Evolutionary conservation across 441 rosid species (phyloP).

Genomic region (Populus trichocarpa): DNA sequence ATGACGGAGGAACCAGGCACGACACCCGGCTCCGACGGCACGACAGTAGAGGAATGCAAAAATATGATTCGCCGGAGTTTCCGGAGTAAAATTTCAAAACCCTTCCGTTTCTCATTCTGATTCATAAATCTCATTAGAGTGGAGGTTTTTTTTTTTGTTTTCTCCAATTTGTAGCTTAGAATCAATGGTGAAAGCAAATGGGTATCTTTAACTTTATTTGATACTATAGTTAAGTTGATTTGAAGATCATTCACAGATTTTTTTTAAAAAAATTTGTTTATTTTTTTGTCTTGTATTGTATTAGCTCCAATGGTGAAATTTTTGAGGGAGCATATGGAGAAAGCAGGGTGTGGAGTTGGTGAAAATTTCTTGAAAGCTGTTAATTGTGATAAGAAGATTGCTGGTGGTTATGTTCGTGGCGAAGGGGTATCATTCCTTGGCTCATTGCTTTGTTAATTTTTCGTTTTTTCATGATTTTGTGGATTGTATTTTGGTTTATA

Average conservation of each 20-base stretch:
- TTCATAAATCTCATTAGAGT: slow-evolving; percentile 9
- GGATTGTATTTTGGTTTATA: neutral
- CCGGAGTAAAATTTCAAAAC: slow-evolving; percentile 32
- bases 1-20: slow-evolving; percentile 33
- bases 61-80: slow-evolving; percentile 51
- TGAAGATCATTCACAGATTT: neutral
- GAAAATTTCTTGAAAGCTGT: slow-evolving; percentile 73
- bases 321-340: slow-evolving; percentile 78
- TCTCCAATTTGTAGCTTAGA: neutral
- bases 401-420: slow-evolving; percentile 65
- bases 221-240: neutral
- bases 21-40: slow-evolving; percentile 17
- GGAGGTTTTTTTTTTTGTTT: neutral
- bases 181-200: neutral
- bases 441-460: neutral
- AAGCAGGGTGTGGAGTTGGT: slow-evolving; percentile 70
- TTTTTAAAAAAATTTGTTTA: neutral
- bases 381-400: slow-evolving; percentile 41
- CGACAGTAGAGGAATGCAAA: slow-evolving; percentile 42
- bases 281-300: neutral
- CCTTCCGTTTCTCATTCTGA: neutral
- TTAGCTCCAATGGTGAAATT: slow-evolving; percentile 82
- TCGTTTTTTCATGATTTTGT: neutral
- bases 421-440: slow-evolving; percentile 48
- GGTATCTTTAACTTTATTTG: neutral